phyloP scores from a whole-genome alignment of 768 basidiomycete species.

The Mycena epipterygia region DNA sequence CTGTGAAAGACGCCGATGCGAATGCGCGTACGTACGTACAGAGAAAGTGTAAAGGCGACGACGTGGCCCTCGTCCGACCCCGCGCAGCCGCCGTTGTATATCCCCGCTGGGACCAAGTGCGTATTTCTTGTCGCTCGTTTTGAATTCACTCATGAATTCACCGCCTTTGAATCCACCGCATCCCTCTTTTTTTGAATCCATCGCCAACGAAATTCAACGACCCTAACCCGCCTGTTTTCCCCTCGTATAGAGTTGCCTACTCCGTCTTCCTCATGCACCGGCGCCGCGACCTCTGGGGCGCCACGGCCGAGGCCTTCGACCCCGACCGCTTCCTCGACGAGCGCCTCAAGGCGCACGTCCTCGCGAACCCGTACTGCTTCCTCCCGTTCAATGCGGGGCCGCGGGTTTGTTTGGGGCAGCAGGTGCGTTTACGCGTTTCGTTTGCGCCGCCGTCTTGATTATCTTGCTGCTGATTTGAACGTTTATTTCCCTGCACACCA shows the following conservation, averaged over 20 bases:
- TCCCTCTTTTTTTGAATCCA: neutral
- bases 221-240: too few species aligned
- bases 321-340: constrained; percentile 58
- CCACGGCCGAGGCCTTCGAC: constrained; percentile 50
- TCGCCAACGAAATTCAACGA: neutral
- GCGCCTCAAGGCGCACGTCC: constrained; percentile 49
- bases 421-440: constrained; percentile 22
- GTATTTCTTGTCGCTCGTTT: too few species aligned
- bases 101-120: constrained; percentile 54
- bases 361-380: constrained; percentile 57
- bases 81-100: constrained; percentile 51
- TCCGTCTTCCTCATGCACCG: constrained; percentile 73
- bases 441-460: neutral
- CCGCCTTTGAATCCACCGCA: neutral
- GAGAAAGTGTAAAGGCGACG: constrained; percentile 42
- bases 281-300: constrained; percentile 74
- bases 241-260: constrained; percentile 54
- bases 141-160: neutral
- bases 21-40: neutral
- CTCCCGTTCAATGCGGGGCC: constrained; percentile 59
- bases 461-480: neutral
- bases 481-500: neutral
- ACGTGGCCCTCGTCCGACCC: constrained; percentile 43
- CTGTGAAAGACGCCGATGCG: too few species aligned
- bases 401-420: constrained; percentile 43